Percentiles rank a stretch among this genome's conserved stretches.
phyloP scores from a whole-genome alignment of 2,329 filamentous ascomycete species.

The Elsinoe arachidis region DNA sequence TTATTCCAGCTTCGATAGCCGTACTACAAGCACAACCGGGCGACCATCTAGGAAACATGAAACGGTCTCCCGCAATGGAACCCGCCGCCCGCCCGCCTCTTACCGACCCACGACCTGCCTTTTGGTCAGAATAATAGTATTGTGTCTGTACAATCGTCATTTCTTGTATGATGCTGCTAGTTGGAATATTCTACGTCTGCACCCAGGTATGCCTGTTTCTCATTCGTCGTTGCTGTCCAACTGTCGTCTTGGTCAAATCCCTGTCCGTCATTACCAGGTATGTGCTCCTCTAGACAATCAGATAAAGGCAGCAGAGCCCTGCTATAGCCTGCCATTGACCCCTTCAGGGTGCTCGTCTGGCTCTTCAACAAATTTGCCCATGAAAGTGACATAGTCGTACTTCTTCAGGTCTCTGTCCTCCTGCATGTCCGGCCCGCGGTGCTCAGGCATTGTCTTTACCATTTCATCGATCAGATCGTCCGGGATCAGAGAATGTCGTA shows the following conservation, averaged over 20 bases:
- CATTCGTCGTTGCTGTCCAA: conserved; percentile 4
- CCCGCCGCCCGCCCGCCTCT: conserved; percentile 1
- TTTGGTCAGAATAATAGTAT: neutral
- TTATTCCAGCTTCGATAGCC: neutral
- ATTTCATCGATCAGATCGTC: conserved; percentile 96
- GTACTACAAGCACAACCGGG: conserved; percentile 1
- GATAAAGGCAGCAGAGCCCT: conserved; percentile 5
- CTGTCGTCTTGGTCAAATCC: neutral
- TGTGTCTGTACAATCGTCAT: neutral
- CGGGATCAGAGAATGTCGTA: conserved; percentile 87
- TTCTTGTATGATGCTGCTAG: conserved; percentile 4
- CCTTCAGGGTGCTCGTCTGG: neutral
- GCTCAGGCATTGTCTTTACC: conserved; percentile 73
- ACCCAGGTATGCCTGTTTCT: neutral
- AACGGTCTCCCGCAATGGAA: conserved; percentile 9
- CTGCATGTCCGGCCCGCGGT: conserved; percentile 75
- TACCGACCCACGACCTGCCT: neutral
- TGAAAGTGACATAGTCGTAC: conserved; percentile 95
- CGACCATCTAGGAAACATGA: conserved; percentile 7
- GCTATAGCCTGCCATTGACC: conserved; percentile 11
- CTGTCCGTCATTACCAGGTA: neutral
- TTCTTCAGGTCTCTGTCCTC: conserved; percentile 77
- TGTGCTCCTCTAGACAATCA: neutral
- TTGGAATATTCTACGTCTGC: conserved; percentile 6
- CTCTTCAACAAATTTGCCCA: conserved; percentile 58